A percentile compares a stretch with the other conserved stretches of the same genome.
These are phyloP conservation scores for Hordeum pubiflorum DNA, from an alignment of 202 grass and related monocot genomes.

Conservation along the genomic window DNA sequence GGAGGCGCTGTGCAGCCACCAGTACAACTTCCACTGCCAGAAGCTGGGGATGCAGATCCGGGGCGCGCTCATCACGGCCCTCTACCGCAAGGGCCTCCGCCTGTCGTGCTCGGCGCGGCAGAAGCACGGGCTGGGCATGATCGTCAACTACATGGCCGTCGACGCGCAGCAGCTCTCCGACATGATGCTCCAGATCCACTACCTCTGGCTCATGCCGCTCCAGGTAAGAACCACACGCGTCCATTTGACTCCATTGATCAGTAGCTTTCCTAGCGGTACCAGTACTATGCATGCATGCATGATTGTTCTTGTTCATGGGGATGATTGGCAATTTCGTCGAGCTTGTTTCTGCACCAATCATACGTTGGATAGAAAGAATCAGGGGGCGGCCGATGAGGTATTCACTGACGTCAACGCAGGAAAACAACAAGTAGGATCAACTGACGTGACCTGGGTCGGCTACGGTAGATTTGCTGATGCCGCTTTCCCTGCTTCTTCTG, in stretches of 20 bases:
- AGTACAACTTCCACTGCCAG: slow-evolving; percentile 99
- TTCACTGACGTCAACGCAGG: background rate
- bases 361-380: background rate
- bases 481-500: background rate
- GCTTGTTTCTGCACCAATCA: too few relatives aligned
- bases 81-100: slow-evolving; percentile 74
- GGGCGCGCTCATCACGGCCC: slow-evolving; percentile 64
- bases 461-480: background rate
- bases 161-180: slow-evolving; percentile 96
- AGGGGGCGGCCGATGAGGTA: background rate
- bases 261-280: too few relatives aligned
- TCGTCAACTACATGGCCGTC: slow-evolving; percentile 98
- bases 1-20: slow-evolving; percentile 73
- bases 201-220: slow-evolving; percentile 96
- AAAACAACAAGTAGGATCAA: background rate
- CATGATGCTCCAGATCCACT: slow-evolving; percentile 95
- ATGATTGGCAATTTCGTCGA: too few relatives aligned
- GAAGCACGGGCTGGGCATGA: slow-evolving; percentile 76
- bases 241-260: too few relatives aligned
- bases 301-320: too few relatives aligned
- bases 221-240: slow-evolving; percentile 29
- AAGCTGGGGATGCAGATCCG: slow-evolving; percentile 93
- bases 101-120: slow-evolving; percentile 77
- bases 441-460: background rate
- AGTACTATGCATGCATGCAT: too few relatives aligned